Conservation (phyloP, 2,329 filamentous ascomycete species). For the Colletotrichum sp. region DNA sequence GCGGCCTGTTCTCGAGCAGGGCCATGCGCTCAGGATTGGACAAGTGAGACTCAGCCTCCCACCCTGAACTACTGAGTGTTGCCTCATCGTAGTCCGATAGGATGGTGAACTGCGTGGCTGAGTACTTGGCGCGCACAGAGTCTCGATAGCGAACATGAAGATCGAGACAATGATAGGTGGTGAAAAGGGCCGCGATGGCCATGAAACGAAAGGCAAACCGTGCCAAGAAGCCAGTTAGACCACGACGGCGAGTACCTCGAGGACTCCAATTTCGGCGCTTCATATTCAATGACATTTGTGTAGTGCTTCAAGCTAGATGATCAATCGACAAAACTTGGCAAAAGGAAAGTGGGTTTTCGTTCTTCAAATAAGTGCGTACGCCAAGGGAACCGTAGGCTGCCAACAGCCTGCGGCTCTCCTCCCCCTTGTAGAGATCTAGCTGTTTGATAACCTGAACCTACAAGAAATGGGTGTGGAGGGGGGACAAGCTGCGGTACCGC, state of each 20-base stretch:
- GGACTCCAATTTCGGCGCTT: conserved; percentile 17
- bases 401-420: not conserved
- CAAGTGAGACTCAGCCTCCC: not conserved
- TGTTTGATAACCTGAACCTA: conserved; percentile 1
- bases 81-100: not conserved
- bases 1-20: conserved; percentile 23
- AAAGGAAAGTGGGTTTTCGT: not conserved
- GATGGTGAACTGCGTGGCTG: conserved; percentile 6
- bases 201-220: conserved; percentile 3
- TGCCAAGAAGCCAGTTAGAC: not conserved
- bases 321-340: not conserved
- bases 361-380: conserved; percentile 4
- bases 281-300: not conserved
- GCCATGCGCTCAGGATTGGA: not conserved
- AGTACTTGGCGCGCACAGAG: conserved; percentile 17
- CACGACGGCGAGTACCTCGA: not conserved
- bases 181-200: not conserved
- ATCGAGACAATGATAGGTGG: conserved; percentile 4
- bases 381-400: not conserved
- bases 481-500: not conserved
- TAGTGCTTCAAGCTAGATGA: not conserved
- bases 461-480: not conserved
- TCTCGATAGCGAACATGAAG: conserved; percentile 13
- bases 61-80: not conserved
- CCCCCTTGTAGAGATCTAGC: not conserved